A percentile compares a stretch with the other conserved stretches of the same genome.
These are phyloP conservation scores for Phylloporus arenicola DNA, from an alignment of 768 basidiomycete species.

Conservation along the genomic window DNA sequence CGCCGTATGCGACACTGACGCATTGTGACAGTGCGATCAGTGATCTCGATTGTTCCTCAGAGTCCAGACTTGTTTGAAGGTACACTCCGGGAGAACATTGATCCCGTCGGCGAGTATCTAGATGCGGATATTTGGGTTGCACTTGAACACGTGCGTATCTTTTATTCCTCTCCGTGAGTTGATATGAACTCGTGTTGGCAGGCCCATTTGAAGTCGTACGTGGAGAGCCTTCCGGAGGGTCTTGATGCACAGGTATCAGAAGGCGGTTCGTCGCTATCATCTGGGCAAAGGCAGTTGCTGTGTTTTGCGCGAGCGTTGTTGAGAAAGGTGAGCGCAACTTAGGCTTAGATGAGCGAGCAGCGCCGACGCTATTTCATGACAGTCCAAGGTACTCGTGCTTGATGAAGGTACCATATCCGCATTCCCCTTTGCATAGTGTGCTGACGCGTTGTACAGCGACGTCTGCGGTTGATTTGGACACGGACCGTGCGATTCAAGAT, in stretches of 20 bases:
- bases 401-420: conserved; percentile 62
- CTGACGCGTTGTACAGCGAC: conserved; percentile 47
- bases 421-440: not conserved
- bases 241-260: conserved; percentile 73
- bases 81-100: conserved; percentile 80
- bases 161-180: too few relatives aligned
- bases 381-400: conserved; percentile 88
- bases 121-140: conserved; percentile 88
- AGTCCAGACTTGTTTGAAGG: conserved; percentile 67
- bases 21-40: conserved; percentile 50
- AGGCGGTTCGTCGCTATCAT: conserved; percentile 74
- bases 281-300: conserved; percentile 82
- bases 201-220: conserved; percentile 64
- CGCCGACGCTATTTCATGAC: not conserved
- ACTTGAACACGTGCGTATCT: conserved; percentile 50
- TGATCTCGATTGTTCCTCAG: conserved; percentile 85
- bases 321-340: conserved; percentile 46
- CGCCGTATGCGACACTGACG: not conserved
- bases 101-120: conserved; percentile 73
- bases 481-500: conserved; percentile 82
- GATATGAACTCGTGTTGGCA: conserved; percentile 19
- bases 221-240: conserved; percentile 58
- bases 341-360: not conserved
- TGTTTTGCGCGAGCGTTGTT: conserved; percentile 86
- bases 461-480: conserved; percentile 86